phyloP scores from a whole-genome alignment of 306 rosid species.

The Rosa multiflora region DNA sequence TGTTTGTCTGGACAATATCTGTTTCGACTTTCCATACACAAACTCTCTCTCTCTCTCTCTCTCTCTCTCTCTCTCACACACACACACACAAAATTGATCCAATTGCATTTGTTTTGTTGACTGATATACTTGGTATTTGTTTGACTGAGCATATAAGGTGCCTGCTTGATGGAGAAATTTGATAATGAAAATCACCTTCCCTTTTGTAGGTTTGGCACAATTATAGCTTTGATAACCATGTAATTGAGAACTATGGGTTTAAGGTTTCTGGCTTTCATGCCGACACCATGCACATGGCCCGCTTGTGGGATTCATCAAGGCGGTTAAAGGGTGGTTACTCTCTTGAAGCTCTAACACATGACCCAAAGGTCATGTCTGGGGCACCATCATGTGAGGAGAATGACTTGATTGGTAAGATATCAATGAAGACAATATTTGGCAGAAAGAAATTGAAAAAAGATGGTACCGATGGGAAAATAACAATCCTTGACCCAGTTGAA shows the following conservation, averaged over 20 bases:
- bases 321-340: conserved; percentile 81
- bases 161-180: conserved; percentile 1
- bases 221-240: conserved; percentile 92
- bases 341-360: conserved; percentile 85
- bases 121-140: not conserved
- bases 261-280: conserved; percentile 95
- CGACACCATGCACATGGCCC: conserved; percentile 99
- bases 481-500: conserved; percentile 76
- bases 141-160: conserved; percentile 1
- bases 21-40: too few species aligned
- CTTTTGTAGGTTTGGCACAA: conserved; percentile 91
- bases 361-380: conserved; percentile 69
- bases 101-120: not conserved
- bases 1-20: too few species aligned
- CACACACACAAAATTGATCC: not conserved
- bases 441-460: conserved; percentile 49
- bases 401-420: conserved; percentile 53
- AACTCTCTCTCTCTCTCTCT: not conserved
- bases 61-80: not conserved
- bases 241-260: conserved; percentile 88
- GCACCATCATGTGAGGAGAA: conserved; percentile 30
- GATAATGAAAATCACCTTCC: conserved; percentile 33
- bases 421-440: conserved; percentile 65
- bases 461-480: conserved; percentile 58
- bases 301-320: conserved; percentile 96